Evolutionary conservation across 2,329 filamentous ascomycete species (phyloP).

Genomic region (Ascochyta rabiei): DNA sequence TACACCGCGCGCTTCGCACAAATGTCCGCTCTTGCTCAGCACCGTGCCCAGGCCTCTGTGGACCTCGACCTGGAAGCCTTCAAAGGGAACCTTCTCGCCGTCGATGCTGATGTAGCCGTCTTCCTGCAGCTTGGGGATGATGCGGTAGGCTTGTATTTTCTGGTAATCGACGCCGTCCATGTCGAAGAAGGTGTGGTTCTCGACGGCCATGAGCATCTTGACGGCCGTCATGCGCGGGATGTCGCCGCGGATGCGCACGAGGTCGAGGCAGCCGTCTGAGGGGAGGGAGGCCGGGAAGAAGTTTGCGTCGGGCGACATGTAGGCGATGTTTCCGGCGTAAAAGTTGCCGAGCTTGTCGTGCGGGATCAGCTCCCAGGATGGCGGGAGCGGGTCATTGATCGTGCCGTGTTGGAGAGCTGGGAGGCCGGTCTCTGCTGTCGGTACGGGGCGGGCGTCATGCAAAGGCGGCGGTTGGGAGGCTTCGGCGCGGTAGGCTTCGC

Average conservation of each 20-base stretch:
- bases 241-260: constrained; percentile 80
- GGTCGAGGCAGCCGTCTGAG: constrained; percentile 83
- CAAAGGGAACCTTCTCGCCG: constrained; percentile 85
- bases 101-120: constrained; percentile 90
- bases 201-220: constrained; percentile 72
- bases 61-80: constrained; percentile 88
- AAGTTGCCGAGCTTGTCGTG: constrained; percentile 87
- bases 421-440: constrained; percentile 53
- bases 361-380: constrained; percentile 75
- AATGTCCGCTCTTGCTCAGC: constrained; percentile 73
- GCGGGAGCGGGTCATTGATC: constrained; percentile 74
- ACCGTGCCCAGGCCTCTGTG: constrained; percentile 82
- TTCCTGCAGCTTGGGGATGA: constrained; percentile 70
- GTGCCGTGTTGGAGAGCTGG: constrained; percentile 81
- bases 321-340: constrained; percentile 93
- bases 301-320: constrained; percentile 83
- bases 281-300: constrained; percentile 87
- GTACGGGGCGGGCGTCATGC: constrained; percentile 32
- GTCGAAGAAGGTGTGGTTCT: constrained; percentile 79
- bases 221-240: constrained; percentile 70
- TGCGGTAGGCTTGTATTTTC: constrained; percentile 86
- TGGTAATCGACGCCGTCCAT: constrained; percentile 77
- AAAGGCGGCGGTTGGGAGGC: constrained; percentile 28
- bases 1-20: constrained; percentile 67
- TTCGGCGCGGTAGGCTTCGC: constrained; percentile 67